These are phyloP conservation scores for Kazachstania bromeliacearum DNA, from an alignment of 805 yeast genomes.

Conservation along the genomic window DNA sequence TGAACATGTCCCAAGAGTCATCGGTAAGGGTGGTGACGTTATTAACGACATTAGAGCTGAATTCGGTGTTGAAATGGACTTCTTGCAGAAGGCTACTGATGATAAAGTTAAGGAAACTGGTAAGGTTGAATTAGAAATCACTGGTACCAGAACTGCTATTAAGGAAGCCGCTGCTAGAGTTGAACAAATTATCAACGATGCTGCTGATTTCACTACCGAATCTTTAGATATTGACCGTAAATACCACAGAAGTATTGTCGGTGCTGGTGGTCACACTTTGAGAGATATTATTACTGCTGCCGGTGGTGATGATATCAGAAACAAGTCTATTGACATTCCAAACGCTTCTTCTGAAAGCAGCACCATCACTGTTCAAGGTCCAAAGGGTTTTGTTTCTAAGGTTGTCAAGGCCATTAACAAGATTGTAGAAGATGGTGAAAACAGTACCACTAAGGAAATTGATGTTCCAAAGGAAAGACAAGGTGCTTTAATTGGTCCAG, in stretches of 20 bases:
- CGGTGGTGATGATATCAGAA: conserved; percentile 50
- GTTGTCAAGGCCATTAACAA: conserved; percentile 53
- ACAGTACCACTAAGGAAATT: conserved; percentile 40
- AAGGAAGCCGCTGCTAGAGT: conserved; percentile 61
- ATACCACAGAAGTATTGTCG: conserved; percentile 67
- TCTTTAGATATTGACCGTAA: conserved; percentile 61
- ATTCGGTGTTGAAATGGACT: conserved; percentile 43
- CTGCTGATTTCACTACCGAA: conserved; percentile 50
- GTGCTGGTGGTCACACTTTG: conserved; percentile 66
- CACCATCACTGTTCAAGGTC: conserved; percentile 62
- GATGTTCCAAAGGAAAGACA: conserved; percentile 66
- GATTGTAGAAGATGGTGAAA: conserved; percentile 57
- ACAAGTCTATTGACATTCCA: conserved; percentile 45
- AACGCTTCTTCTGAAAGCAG: conserved; percentile 48
- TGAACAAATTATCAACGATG: conserved; percentile 50
- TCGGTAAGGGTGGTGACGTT: conserved; percentile 81
- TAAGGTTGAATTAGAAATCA: conserved; percentile 52
- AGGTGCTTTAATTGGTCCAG: conserved; percentile 69
- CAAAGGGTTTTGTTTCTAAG: conserved; percentile 59
- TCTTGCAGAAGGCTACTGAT: conserved; percentile 32
- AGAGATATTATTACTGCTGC: conserved; percentile 68
- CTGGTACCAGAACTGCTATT: conserved; percentile 71
- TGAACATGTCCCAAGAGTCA: conserved; percentile 70
- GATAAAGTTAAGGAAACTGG: conserved; percentile 39
- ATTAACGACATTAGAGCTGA: conserved; percentile 70